Evolutionary conservation across 805 yeast species (phyloP).

Genomic region (Spathaspora sp.): DNA sequence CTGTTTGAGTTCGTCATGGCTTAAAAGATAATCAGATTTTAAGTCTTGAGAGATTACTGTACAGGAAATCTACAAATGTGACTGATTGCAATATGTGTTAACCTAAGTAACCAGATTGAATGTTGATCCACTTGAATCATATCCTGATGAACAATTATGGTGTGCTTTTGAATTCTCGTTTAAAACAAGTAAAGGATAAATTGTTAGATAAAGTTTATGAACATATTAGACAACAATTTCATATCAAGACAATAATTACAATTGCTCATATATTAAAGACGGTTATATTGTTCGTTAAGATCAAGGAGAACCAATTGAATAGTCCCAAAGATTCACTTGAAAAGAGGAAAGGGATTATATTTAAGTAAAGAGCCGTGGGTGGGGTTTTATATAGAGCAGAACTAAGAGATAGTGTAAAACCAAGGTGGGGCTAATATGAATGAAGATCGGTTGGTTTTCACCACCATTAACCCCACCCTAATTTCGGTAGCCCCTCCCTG

Average conservation of each 20-base stretch:
- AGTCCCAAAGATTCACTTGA: conserved; percentile 51
- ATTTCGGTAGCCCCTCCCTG: too few relatives aligned
- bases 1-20: too few relatives aligned
- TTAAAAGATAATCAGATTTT: too few relatives aligned
- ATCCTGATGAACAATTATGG: conserved; percentile 74
- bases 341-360: conserved; percentile 39
- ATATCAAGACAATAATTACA: conserved; percentile 74
- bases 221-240: conserved; percentile 69
- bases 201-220: conserved; percentile 40
- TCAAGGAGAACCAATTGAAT: conserved; percentile 67
- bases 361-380: conserved; percentile 51
- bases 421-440: too few relatives aligned
- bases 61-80: too few relatives aligned
- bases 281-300: conserved; percentile 74
- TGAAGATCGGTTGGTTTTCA: too few relatives aligned
- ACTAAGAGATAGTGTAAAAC: too few relatives aligned
- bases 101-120: too few relatives aligned
- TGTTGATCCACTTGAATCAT: conserved; percentile 72
- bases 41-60: too few relatives aligned
- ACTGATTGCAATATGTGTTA: too few relatives aligned
- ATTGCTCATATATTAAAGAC: conserved; percentile 90
- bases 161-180: conserved; percentile 71
- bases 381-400: too few relatives aligned
- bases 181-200: conserved; percentile 47
- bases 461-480: too few relatives aligned